Evolutionary conservation across 1,284 basidiomycete genomes (phyloP).

Genomic region (Ceratobasidium sp.): DNA sequence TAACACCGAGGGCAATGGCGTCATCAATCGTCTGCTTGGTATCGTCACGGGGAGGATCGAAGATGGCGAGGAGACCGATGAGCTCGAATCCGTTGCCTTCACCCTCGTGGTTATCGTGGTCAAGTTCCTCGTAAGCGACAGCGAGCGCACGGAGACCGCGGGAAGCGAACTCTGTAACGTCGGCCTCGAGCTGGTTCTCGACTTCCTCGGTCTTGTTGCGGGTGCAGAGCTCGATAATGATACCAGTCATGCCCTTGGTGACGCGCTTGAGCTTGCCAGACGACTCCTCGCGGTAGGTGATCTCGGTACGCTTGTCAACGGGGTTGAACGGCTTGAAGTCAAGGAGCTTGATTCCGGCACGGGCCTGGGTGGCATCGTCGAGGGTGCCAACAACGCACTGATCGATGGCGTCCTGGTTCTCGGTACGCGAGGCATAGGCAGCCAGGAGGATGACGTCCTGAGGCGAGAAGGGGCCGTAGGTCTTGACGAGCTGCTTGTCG

Average conservation of each 20-base stretch:
- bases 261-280: slow-evolving; percentile 96
- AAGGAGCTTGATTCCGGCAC: slow-evolving; percentile 91
- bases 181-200: slow-evolving; percentile 89
- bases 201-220: slow-evolving; percentile 95
- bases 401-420: slow-evolving; percentile 99
- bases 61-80: slow-evolving; percentile 96
- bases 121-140: slow-evolving; percentile 93
- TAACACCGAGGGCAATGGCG: slow-evolving; percentile 92
- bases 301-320: slow-evolving; percentile 98
- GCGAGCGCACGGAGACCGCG: slow-evolving; percentile 98
- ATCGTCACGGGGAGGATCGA: slow-evolving; percentile 96
- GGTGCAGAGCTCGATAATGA: slow-evolving; percentile 93
- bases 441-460: slow-evolving; percentile 93
- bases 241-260: slow-evolving; percentile 99
- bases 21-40: slow-evolving; percentile 99
- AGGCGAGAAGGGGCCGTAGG: slow-evolving; percentile 86
- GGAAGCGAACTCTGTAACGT: slow-evolving; percentile 93
- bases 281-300: slow-evolving; percentile 94
- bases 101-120: slow-evolving; percentile 78
- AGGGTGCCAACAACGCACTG: slow-evolving; percentile 83
- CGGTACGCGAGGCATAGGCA: slow-evolving; percentile 94
- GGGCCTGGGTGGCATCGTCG: slow-evolving; percentile 75
- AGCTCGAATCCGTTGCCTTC: slow-evolving; percentile 97
- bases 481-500: slow-evolving; percentile 90
- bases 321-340: slow-evolving; percentile 99